Evolutionary conservation across 257 asterid species (phyloP).

Genomic region (Verbena officinalis): DNA sequence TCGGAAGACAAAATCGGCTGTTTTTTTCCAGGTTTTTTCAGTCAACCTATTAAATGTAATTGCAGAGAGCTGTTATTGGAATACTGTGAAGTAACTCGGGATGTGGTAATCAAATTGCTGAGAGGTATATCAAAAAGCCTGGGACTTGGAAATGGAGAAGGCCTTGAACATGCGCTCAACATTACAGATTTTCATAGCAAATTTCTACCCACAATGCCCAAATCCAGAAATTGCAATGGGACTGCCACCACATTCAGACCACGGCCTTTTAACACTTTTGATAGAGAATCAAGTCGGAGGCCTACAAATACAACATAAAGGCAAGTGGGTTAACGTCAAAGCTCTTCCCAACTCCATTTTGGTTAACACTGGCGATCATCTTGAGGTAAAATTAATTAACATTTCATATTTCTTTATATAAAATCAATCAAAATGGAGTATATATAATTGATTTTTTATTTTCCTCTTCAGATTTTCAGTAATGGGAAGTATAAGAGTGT

Average conservation of each 20-base stretch:
- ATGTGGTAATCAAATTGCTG: conserved; percentile 38
- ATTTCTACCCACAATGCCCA: conserved; percentile 74
- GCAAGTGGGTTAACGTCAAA: conserved; percentile 57
- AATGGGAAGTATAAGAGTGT: conserved; percentile 86
- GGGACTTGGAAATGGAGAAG: conserved; percentile 52
- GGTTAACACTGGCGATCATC: conserved; percentile 73
- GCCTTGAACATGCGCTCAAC: conserved; percentile 48
- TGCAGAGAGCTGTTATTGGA: conserved; percentile 49
- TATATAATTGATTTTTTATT: too few species aligned
- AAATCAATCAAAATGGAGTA: too few species aligned
- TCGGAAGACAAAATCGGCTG: too few species aligned
- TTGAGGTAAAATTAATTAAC: conserved; percentile 53
- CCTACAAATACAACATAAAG: conserved; percentile 60
- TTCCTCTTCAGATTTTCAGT: conserved; percentile 58
- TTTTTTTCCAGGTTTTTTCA: too few species aligned
- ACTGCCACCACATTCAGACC: conserved; percentile 77
- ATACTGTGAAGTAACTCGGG: conserved; percentile 43
- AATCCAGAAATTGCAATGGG: conserved; percentile 72
- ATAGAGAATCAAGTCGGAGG: conserved; percentile 65
- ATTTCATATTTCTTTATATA: too few species aligned
- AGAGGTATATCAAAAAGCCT: conserved; percentile 55
- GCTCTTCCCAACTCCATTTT: conserved; percentile 61
- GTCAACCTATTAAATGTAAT: neutral
- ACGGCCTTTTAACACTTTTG: conserved; percentile 76
- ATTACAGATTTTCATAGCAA: conserved; percentile 50